Evolutionary conservation across 176 grass and related monocot genomes (phyloP).

Genomic region (Themeda triandra): DNA sequence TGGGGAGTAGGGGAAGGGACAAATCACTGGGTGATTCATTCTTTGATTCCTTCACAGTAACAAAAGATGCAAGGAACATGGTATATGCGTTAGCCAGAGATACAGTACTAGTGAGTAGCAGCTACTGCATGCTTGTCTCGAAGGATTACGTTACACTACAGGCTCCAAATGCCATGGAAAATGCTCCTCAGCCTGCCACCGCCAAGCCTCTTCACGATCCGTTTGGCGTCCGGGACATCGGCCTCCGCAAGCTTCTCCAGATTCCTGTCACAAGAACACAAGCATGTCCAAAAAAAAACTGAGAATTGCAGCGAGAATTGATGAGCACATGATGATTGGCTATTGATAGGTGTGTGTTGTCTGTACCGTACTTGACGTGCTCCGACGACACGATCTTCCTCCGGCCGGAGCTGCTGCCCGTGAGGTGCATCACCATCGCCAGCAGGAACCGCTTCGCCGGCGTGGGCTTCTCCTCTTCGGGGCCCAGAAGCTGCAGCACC

Average conservation of each 20-base stretch:
- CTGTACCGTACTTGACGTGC: slow-evolving; percentile 28
- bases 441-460: slow-evolving; percentile 65
- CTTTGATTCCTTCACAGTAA: too few relatives aligned
- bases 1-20: too few relatives aligned
- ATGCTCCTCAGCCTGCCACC: slow-evolving; percentile 70
- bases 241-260: slow-evolving; percentile 68
- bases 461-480: slow-evolving; percentile 59
- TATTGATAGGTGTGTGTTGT: neutral
- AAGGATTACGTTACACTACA: too few relatives aligned
- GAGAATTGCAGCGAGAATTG: neutral
- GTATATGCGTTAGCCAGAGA: too few relatives aligned
- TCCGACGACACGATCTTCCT: slow-evolving; percentile 75
- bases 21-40: too few relatives aligned
- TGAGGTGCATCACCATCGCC: slow-evolving; percentile 53
- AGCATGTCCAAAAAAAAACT: neutral
- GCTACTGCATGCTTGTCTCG: too few relatives aligned
- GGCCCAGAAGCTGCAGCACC: slow-evolving; percentile 56
- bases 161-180: too few relatives aligned
- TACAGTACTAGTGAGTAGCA: too few relatives aligned
- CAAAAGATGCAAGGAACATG: too few relatives aligned
- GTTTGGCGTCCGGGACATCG: slow-evolving; percentile 69
- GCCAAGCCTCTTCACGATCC: slow-evolving; percentile 80
- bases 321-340: neutral
- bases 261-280: slow-evolving; percentile 24
- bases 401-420: slow-evolving; percentile 60